Evolutionary conservation across 805 yeast genomes (phyloP), one percentile per base, ranked within the genome.

Genomic region (Candida vartiovaarae): DNA sequence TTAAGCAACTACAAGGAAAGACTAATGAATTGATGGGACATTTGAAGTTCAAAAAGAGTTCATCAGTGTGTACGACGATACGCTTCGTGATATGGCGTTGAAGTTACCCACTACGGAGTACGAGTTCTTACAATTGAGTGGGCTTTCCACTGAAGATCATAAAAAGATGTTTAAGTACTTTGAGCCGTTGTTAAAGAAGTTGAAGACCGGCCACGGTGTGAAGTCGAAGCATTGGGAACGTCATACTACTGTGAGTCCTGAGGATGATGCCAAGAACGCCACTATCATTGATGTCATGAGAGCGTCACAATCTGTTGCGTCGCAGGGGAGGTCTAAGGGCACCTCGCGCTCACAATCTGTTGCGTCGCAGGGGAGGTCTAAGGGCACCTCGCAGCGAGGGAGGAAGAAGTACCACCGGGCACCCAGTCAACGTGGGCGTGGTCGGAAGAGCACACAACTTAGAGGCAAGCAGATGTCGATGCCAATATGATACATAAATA

Each of bases 1-100:
- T 41, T 30, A 51, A 40, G 7, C 50, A 51, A 40, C 61, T 80
- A 42, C 64, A 70, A 41, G 66, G 63, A 31, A 59, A 67, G 11
- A 59, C 83, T 40, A 62, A 65, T 31, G 62, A 66, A 31, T 58
- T 67, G n/a, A 68, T 73, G 62, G 65, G 66, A 1, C 67, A 65
- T 32, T 47, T 71, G 32, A 67, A 66, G 20, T 66, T 64, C 31
- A 50, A 58, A 38, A 49, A 51, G 15, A 65, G 69, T 23, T 58
- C 64, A 0, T 51, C 66, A 1, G 62, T 70, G 40, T 65, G 68
- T 8, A 55, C 68, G 0, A 67, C 66, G 61, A 59, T 2, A 60
- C 78, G 0, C 56, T 81, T 45, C 68, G 70, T 46, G 80, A 76
- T 36, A 72, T 82, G 78, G 78, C 85, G 0, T 49, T 58, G 20